Percentiles rank a stretch among this genome's conserved stretches.
Evolutionary conservation across 2,329 filamentous ascomycete species (phyloP).

Genomic region (Stagonosporopsis chrysanthemi): DNA sequence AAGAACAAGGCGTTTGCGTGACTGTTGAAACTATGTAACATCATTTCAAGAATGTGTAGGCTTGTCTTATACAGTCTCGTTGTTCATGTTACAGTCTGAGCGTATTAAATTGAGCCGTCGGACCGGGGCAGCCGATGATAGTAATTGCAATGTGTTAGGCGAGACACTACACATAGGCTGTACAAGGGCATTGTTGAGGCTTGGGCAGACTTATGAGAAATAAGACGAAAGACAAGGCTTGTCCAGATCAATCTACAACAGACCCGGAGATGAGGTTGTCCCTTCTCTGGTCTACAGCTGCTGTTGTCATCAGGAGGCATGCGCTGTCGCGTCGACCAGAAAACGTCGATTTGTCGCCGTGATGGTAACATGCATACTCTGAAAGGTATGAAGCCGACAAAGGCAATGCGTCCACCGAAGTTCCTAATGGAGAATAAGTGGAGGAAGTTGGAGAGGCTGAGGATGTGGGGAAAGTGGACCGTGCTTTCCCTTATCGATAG

Average conservation of each 20-base stretch:
- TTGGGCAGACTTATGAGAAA: not conserved
- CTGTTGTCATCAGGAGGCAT: too few species aligned
- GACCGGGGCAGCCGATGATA: conserved; percentile 14
- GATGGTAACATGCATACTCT: not conserved
- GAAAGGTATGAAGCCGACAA: not conserved
- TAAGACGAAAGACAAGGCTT: not conserved
- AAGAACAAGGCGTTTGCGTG: not conserved
- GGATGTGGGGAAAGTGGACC: not conserved
- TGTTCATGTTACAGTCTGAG: not conserved
- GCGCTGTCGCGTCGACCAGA: too few species aligned
- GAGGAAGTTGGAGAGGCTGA: not conserved
- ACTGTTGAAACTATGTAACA: not conserved
- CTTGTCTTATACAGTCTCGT: conserved; percentile 4
- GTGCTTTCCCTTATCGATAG: conserved; percentile 14
- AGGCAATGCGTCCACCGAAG: not conserved
- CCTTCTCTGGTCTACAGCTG: not conserved
- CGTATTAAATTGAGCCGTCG: conserved; percentile 7
- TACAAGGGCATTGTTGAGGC: not conserved
- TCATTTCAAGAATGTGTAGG: not conserved
- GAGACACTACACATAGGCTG: not conserved
- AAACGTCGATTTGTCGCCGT: not conserved
- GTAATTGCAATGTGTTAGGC: conserved; percentile 21
- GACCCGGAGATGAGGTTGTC: not conserved
- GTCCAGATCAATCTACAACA: not conserved
- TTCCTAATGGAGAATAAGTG: not conserved